These are phyloP conservation scores for Pseudocercospora macadamiae DNA, from an alignment of 2,329 filamentous ascomycete genomes.

Conservation along the genomic window DNA sequence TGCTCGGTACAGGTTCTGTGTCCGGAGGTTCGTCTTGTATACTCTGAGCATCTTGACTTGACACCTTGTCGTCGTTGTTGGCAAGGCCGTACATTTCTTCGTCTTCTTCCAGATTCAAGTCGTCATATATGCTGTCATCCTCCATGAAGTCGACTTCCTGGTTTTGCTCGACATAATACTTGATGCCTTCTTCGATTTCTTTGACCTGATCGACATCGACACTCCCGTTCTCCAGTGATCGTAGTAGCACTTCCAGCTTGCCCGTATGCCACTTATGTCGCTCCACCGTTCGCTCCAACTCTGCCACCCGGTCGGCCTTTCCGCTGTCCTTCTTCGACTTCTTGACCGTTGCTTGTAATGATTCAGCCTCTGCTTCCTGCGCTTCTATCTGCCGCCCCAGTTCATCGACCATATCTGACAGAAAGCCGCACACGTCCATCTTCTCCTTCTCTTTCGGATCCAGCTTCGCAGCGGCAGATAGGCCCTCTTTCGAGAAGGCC, in stretches of 20 bases:
- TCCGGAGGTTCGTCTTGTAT: constrained; percentile 81
- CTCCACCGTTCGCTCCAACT: constrained; percentile 82
- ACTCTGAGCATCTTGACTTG: constrained; percentile 94
- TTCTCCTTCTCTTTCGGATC: constrained; percentile 99
- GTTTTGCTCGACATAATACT: constrained; percentile 91
- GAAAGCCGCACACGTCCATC: constrained; percentile 82
- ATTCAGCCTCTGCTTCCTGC: constrained; percentile 86
- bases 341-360: constrained; percentile 85
- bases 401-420: constrained; percentile 85
- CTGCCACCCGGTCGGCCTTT: constrained; percentile 85
- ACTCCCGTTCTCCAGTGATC: constrained; percentile 88
- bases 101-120: constrained; percentile 88
- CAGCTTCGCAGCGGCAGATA: constrained; percentile 87
- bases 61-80: constrained; percentile 80
- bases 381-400: constrained; percentile 91
- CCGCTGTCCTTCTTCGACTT: constrained; percentile 91
- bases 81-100: constrained; percentile 81
- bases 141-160: constrained; percentile 88
- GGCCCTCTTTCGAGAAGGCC: constrained; percentile 96
- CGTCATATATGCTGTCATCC: constrained; percentile 93
- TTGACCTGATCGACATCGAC: constrained; percentile 85
- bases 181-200: constrained; percentile 87
- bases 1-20: constrained; percentile 46
- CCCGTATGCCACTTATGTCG: constrained; percentile 95
- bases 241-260: constrained; percentile 86